Base-by-base conservation (phyloP, 2,329 filamentous ascomycete species). In the Venturia asperata region DNA sequence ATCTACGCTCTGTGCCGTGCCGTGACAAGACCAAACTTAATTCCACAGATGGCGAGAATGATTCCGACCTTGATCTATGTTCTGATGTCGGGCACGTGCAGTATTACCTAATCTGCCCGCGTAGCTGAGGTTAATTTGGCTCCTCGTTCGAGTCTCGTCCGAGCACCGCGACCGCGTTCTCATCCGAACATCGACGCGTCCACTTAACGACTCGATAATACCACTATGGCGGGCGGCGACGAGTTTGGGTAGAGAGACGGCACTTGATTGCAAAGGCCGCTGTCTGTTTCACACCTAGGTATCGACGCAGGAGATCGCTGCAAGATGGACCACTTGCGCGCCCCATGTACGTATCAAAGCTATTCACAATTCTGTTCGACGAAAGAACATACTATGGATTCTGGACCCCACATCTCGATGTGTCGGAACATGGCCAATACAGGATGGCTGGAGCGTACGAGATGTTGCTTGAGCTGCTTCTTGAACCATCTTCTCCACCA, bases 401-500 rank as follows among this genome's bases (percentile, higher is more conserved):
- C 9, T 11, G 21, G 47, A 27, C 7, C 2, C 21, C 21, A 13
- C 21, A 27, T 10, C 15, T 52, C 21, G 39, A 41, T 41, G 39
- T 41, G 10, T 10, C 15, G 4, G 9, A 10, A 11, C 3, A 41
- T 41, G 39, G 15, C 15, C 9, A 34, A 6, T 10, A 10, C 39
- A 41, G 37, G 9, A 45, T 45, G 17, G 65, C 66, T 21, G 65
- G 62, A 21, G 62, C 66, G 1, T 66, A 67, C 49, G 66, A 67
- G 27, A 21, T 62, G 60, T 43, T 67, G 37, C 65, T 67, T 24
- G 66, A 65, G 10, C 60, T 62, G 27, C 62, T 67, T 9, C 58
- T 66, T 19, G 62, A 64, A 45, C 65, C n/a, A 65, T 67, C 7
- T 67, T 67, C n/a, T n/a, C n/a, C n/a, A n/a, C n/a, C n/a, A n/a